Conservation (phyloP, 2,329 filamentous ascomycete species). For the Penicillium sp. region DNA sequence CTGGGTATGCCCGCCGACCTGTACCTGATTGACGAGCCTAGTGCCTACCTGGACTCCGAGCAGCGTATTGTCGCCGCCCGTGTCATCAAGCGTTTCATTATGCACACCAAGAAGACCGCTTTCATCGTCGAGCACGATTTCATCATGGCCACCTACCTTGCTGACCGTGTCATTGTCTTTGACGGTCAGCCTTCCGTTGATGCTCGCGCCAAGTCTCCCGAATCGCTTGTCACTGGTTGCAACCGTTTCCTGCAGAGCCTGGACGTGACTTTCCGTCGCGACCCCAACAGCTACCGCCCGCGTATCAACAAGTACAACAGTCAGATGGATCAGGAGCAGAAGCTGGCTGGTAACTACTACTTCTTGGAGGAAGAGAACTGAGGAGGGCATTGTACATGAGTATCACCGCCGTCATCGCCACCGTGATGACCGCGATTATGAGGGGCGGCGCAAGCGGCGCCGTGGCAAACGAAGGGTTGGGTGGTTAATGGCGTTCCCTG, state of each 20-base stretch:
- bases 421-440: conserved; percentile 41
- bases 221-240: conserved; percentile 92
- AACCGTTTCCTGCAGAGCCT: conserved; percentile 96
- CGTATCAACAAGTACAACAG: conserved; percentile 98
- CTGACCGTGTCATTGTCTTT: conserved; percentile 98
- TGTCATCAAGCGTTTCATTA: conserved; percentile 99
- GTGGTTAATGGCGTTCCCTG: conserved; percentile 44
- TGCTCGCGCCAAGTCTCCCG: conserved; percentile 83
- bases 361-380: conserved; percentile 87
- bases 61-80: conserved; percentile 97
- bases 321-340: conserved; percentile 98
- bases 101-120: conserved; percentile 99
- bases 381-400: conserved; percentile 63
- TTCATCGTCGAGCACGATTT: conserved; percentile 99
- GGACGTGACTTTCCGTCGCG: conserved; percentile 97
- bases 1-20: conserved; percentile 95
- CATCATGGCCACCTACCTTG: conserved; percentile 85
- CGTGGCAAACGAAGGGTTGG: conserved; percentile 37
- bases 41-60: conserved; percentile 96
- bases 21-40: conserved; percentile 97
- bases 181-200: conserved; percentile 90
- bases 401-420: conserved; percentile 43
- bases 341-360: conserved; percentile 92
- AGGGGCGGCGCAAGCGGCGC: conserved; percentile 37
- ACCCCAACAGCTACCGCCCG: conserved; percentile 92